Conservation (phyloP, 1,139 yeast species). For the Spencermartinsiella ligniputridi region DNA sequence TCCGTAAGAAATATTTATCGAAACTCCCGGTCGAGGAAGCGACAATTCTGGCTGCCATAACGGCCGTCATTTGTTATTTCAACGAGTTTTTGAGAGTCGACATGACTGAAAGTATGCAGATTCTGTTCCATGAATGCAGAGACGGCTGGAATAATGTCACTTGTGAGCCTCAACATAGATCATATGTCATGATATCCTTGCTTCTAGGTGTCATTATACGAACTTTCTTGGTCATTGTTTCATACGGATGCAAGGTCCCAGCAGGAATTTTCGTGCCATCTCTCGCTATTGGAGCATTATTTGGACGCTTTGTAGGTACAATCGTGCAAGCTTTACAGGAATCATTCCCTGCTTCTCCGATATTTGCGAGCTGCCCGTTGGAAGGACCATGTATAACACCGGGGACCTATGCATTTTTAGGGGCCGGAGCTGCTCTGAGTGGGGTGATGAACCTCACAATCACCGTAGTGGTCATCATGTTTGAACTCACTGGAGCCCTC, state of each 20-base stretch:
- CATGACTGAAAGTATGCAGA: slow-evolving; percentile 95
- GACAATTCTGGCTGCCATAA: slow-evolving; percentile 56
- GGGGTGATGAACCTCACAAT: slow-evolving; percentile 93
- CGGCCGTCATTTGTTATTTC: slow-evolving; percentile 77
- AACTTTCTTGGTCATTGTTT: slow-evolving; percentile 65
- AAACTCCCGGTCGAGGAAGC: slow-evolving; percentile 68
- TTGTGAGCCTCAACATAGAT: slow-evolving; percentile 25
- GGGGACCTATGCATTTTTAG: slow-evolving; percentile 92
- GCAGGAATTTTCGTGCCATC: slow-evolving; percentile 97
- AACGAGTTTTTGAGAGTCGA: slow-evolving; percentile 77
- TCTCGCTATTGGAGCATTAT: slow-evolving; percentile 94
- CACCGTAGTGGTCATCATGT: slow-evolving; percentile 95
- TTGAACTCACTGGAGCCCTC: slow-evolving; percentile 94
- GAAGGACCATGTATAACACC: slow-evolving; percentile 69
- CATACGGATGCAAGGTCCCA: slow-evolving; percentile 91
- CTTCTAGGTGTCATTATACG: slow-evolving; percentile 69
- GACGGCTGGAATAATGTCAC: slow-evolving; percentile 32
- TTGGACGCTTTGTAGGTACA: slow-evolving; percentile 81
- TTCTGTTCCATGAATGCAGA: slow-evolving; percentile 81
- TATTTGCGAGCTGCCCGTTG: slow-evolving; percentile 45
- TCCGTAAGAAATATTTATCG: slow-evolving; percentile 65
- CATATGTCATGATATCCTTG: slow-evolving; percentile 44
- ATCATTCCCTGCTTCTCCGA: slow-evolving; percentile 36
- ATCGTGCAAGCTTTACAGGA: slow-evolving; percentile 56
- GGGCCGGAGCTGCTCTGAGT: slow-evolving; percentile 93